Evolutionary conservation across 306 rosid genomes (phyloP).

Genomic region (Casuarina cunninghamiana): DNA sequence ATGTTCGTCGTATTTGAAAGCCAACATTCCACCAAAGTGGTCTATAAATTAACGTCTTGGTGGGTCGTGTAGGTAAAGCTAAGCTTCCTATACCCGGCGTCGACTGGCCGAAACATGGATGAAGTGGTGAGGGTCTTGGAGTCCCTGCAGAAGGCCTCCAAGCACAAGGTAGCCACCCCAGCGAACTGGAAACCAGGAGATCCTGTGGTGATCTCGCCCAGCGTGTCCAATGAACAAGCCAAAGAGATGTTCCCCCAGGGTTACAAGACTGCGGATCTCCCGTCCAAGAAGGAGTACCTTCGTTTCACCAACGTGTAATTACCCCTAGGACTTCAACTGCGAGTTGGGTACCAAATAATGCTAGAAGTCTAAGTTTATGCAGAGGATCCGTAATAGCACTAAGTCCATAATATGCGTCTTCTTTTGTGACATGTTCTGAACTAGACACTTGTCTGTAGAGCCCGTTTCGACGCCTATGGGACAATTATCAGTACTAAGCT

Average conservation of each 20-base stretch:
- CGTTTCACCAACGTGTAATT: conserved; percentile 56
- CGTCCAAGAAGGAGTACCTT: conserved; percentile 63
- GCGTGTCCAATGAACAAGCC: conserved; percentile 63
- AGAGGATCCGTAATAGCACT: neutral
- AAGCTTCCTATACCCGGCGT: conserved; percentile 80
- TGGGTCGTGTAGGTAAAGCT: conserved; percentile 48
- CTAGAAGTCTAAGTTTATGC: neutral
- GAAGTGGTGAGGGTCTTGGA: conserved; percentile 83
- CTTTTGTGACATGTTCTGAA: neutral
- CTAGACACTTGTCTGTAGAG: neutral
- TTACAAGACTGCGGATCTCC: conserved; percentile 51
- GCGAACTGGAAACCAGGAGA: conserved; percentile 78
- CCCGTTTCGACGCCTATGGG: no score
- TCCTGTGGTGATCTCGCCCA: conserved; percentile 49
- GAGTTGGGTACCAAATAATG: neutral
- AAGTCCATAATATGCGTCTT: neutral
- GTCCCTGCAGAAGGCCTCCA: conserved; percentile 63
- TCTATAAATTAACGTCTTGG: neutral
- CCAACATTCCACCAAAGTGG: neutral
- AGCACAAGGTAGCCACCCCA: conserved; percentile 66
- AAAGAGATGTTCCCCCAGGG: conserved; percentile 59
- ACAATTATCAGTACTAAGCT: neutral
- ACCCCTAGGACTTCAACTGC: neutral
- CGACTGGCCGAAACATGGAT: conserved; percentile 82
- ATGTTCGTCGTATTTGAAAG: neutral